Evolutionary conservation across 352 stramenopile species (phyloP).

Genomic region (Blastocystis hominis): DNA sequence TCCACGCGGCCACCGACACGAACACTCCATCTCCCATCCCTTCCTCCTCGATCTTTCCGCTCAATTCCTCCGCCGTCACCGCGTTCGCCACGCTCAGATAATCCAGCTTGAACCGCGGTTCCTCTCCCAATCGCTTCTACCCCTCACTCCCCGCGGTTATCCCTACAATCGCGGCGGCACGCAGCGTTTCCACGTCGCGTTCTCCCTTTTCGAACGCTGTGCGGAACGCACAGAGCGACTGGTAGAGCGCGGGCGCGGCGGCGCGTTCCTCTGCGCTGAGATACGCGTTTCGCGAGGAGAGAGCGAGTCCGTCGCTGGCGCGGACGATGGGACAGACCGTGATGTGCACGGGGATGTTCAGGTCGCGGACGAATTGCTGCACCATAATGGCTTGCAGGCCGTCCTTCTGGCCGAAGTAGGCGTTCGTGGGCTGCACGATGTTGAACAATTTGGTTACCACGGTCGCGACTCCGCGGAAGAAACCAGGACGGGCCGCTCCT

Average conservation of each 20-base stretch:
- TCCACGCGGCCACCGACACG: constrained; percentile 83
- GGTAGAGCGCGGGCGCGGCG: constrained; percentile 77
- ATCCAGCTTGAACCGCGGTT: constrained; percentile 85
- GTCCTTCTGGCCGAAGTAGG: constrained; percentile 99
- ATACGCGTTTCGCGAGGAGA: constrained; percentile 95
- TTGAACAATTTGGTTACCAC: constrained; percentile 98
- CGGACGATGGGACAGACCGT: constrained; percentile 79
- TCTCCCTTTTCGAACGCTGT: constrained; percentile 35
- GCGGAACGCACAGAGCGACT: constrained; percentile 64
- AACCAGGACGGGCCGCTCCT: constrained; percentile 79
- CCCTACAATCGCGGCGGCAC: neutral
- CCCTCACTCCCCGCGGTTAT: neutral
- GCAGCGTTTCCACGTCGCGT: neutral
- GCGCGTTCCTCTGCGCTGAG: constrained; percentile 76
- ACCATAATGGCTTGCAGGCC: constrained; percentile 82
- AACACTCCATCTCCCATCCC: constrained; percentile 66
- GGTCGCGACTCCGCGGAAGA: constrained; percentile 95
- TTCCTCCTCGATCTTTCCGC: neutral
- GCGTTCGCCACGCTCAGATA: constrained; percentile 87
- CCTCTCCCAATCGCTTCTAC: constrained; percentile 66
- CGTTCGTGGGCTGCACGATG: constrained; percentile 84
- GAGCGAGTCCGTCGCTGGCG: constrained; percentile 82
- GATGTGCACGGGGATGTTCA: constrained; percentile 86
- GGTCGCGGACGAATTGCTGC: constrained; percentile 79
- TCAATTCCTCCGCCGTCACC: constrained; percentile 65